Evolutionary conservation across 164 flowering plant genomes (phyloP).

Genomic region (Liquidambar formosana): DNA sequence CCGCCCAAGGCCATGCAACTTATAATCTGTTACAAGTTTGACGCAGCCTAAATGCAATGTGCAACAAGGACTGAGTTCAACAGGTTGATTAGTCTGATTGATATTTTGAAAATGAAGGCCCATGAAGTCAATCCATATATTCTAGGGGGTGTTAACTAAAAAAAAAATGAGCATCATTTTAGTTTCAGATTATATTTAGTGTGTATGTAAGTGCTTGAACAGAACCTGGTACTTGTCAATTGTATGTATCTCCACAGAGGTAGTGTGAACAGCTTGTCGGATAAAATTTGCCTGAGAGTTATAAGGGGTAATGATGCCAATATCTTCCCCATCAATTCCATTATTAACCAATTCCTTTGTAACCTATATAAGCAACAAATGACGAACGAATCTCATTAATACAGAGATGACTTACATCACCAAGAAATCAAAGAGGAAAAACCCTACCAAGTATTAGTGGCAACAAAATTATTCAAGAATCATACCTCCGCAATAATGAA

Average conservation of each 20-base stretch:
- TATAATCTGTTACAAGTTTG: not conserved
- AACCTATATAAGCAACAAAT: conserved; percentile 38
- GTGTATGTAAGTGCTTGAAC: not conserved
- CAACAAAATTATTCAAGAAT: not conserved
- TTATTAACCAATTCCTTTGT: conserved; percentile 43
- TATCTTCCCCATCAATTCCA: conserved; percentile 63
- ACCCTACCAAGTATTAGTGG: not conserved
- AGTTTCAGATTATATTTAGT: not conserved
- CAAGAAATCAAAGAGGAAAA: not conserved
- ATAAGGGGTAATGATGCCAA: conserved; percentile 95
- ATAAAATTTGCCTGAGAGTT: conserved; percentile 83
- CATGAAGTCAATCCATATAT: too few species aligned
- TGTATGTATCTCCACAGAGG: conserved; percentile 89
- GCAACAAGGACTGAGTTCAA: not conserved
- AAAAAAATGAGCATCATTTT: not conserved
- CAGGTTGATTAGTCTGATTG: not conserved
- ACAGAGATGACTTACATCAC: not conserved
- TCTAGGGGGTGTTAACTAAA: too few species aligned
- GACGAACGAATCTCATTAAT: not conserved
- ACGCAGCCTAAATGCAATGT: not conserved
- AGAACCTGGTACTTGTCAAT: conserved; percentile 97
- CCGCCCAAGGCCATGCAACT: not conserved
- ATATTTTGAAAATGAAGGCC: not conserved
- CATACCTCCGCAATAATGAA: conserved; percentile 67
- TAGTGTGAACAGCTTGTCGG: conserved; percentile 34